Conservation (phyloP, 345 rosid genomes). For the Populus ilicifolia region DNA sequence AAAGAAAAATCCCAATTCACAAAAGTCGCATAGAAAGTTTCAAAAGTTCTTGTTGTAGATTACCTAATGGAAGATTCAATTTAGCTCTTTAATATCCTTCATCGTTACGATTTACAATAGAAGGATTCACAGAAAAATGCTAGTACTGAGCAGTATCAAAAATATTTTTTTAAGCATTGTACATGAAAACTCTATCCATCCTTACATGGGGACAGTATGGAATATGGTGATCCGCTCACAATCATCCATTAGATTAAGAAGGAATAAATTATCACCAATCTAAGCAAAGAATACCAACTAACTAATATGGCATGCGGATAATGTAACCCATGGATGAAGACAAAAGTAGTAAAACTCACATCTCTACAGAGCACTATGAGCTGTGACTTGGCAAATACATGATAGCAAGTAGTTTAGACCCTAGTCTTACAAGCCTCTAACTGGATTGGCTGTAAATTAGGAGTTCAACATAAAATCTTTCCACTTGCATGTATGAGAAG, state of each 20-base stretch:
- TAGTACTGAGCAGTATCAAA: background rate
- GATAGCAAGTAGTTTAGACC: background rate
- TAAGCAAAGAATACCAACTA: background rate
- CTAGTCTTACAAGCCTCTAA: background rate
- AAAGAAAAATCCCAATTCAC: background rate
- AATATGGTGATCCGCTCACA: background rate
- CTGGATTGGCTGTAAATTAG: background rate
- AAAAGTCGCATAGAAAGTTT: background rate
- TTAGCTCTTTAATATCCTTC: background rate
- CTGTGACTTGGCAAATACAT: background rate
- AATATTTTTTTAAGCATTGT: background rate
- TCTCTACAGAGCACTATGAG: background rate
- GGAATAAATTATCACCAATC: background rate
- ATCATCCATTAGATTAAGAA: background rate
- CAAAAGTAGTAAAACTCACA: background rate
- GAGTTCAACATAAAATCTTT: background rate
- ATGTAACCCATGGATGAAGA: background rate
- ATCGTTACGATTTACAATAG: background rate
- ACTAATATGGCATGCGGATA: background rate
- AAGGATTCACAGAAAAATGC: background rate
- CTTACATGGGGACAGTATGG: background rate
- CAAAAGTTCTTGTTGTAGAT: background rate
- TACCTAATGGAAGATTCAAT: background rate
- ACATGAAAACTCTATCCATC: background rate
- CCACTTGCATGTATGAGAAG: background rate